phyloP scores from a whole-genome alignment of 2,329 filamentous ascomycete genomes.

The Pestalotiopsis sp. region DNA sequence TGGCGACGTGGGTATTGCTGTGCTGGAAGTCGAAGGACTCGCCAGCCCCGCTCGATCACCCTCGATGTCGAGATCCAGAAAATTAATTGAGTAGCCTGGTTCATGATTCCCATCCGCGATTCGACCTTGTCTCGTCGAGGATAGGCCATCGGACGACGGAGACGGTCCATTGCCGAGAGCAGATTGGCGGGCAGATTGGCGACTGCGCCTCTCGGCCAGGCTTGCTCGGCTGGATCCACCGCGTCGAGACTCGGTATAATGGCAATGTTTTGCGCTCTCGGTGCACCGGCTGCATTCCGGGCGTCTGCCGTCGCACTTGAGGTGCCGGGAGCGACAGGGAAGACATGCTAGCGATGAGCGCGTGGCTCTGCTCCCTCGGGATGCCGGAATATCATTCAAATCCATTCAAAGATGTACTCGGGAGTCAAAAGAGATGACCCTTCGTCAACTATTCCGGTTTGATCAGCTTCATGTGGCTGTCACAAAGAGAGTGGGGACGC shows the following conservation, averaged over 20 bases:
- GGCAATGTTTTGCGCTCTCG: conserved; percentile 45
- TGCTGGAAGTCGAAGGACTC: background rate
- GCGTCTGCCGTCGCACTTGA: conserved; percentile 54
- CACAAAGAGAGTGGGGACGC: background rate
- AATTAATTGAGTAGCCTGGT: background rate
- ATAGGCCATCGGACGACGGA: conserved; percentile 1
- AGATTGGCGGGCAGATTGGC: conserved; percentile 21
- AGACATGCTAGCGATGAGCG: conserved; percentile 48
- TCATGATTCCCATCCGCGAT: background rate
- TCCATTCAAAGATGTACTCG: background rate
- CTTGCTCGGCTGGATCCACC: conserved; percentile 40
- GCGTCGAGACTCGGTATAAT: conserved; percentile 53
- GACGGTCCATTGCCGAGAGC: conserved; percentile 19
- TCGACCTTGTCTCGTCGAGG: background rate
- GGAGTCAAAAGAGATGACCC: background rate
- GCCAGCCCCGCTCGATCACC: background rate
- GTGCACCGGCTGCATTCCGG: conserved; percentile 49
- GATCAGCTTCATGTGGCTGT: background rate
- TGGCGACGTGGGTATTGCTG: background rate
- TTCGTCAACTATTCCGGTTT: background rate
- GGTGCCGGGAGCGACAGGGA: conserved; percentile 51
- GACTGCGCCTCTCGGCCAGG: conserved; percentile 30
- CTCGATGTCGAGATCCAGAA: background rate
- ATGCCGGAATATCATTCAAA: background rate
- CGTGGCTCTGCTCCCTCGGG: conserved; percentile 11